Percentiles rank a stretch among this genome's conserved stretches.
Conservation (phyloP, 1,284 basidiomycete species). For the Ustilago vetiveriae region DNA sequence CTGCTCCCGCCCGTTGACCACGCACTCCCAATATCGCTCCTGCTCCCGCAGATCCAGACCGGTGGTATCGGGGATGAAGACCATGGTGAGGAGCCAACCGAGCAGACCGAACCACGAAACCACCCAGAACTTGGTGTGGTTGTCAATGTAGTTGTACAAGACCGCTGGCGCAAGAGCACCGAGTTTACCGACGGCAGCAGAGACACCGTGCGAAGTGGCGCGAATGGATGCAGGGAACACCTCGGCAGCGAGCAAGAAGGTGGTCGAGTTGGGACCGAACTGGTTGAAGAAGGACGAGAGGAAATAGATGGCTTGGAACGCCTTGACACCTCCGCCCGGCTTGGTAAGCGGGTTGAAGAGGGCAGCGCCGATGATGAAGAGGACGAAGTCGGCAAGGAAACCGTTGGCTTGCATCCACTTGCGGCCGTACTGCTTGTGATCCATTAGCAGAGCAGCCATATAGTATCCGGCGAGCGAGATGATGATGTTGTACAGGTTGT, state of each 20-base stretch:
- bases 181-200: slow-evolving; percentile 68
- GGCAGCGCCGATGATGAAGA: slow-evolving; percentile 69
- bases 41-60: slow-evolving; percentile 72
- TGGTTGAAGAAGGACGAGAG: slow-evolving; percentile 71
- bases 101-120: slow-evolving; percentile 72
- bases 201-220: slow-evolving; percentile 68
- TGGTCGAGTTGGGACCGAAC: slow-evolving; percentile 70
- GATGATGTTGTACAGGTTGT: slow-evolving; percentile 70
- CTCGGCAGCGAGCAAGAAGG: slow-evolving; percentile 68
- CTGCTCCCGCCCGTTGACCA: slow-evolving; percentile 69
- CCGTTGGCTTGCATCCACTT: slow-evolving; percentile 71
- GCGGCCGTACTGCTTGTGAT: slow-evolving; percentile 70
- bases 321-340: slow-evolving; percentile 62
- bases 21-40: slow-evolving; percentile 72
- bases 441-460: slow-evolving; percentile 71
- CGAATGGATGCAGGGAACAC: slow-evolving; percentile 68
- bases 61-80: slow-evolving; percentile 72
- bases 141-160: slow-evolving; percentile 68
- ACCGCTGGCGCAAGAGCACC: slow-evolving; percentile 67
- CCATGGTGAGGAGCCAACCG: slow-evolving; percentile 69
- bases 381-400: slow-evolving; percentile 70
- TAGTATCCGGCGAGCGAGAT: slow-evolving; percentile 71
- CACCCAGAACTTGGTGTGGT: slow-evolving; percentile 71
- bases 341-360: slow-evolving; percentile 67
- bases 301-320: slow-evolving; percentile 71